Evolutionary conservation across 495 filamentous ascomycete genomes (phyloP).

Genomic region (Penicillium paradoxum): DNA sequence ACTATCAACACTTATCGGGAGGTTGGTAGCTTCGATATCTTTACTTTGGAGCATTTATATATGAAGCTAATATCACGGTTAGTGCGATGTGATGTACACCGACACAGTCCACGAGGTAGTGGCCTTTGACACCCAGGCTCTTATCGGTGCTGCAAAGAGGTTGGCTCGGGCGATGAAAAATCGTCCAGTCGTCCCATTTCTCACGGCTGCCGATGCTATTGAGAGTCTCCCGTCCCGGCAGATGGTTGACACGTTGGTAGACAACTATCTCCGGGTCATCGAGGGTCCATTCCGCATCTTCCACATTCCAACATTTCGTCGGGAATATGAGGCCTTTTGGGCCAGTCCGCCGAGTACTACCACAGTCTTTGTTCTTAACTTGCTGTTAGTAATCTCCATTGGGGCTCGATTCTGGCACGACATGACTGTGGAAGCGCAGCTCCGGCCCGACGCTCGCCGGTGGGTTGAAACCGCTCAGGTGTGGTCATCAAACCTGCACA

Average conservation of each 20-base stretch:
- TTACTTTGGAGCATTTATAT: no score
- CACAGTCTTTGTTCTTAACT: conserved; percentile 20
- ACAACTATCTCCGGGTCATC: conserved; percentile 35
- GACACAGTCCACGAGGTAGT: no score
- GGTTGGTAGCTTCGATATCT: no score
- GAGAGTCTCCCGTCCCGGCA: background rate
- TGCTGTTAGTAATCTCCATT: conserved; percentile 44
- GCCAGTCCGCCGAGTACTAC: conserved; percentile 27
- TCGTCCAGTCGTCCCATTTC: no score
- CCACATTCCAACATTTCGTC: conserved; percentile 51
- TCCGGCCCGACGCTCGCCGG: background rate
- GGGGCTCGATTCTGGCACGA: conserved; percentile 41
- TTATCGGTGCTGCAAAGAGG: no score
- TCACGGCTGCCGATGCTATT: background rate
- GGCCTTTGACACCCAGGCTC: no score
- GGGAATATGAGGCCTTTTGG: conserved; percentile 46
- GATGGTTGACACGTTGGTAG: conserved; percentile 18
- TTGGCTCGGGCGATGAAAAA: no score
- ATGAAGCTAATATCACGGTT: no score
- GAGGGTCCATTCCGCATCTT: conserved; percentile 50
- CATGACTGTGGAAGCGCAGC: background rate
- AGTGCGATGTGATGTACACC: no score
- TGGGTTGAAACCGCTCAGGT: background rate
- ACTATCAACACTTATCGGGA: no score
- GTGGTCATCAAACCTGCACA: background rate